Conservation (phyloP, 495 filamentous ascomycete species). For the Podospora bellae-mahoneyi region DNA sequence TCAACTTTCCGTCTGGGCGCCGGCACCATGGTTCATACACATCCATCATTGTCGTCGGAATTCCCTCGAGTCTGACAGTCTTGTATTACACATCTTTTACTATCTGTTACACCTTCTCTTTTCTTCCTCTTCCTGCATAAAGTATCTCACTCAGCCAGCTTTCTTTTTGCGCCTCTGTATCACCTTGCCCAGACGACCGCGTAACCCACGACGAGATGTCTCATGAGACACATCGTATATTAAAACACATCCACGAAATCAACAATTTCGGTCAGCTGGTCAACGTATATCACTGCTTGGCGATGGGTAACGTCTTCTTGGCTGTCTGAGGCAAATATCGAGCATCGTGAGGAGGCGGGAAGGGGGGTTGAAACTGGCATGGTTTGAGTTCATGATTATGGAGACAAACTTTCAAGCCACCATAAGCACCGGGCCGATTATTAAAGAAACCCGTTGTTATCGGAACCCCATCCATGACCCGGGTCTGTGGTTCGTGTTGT, state of each 20-base stretch:
- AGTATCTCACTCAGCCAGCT: neutral
- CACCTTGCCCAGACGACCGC: neutral
- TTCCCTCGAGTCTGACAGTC: neutral
- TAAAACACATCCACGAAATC: neutral
- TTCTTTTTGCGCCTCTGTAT: neutral
- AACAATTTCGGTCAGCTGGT: neutral
- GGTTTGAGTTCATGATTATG: neutral
- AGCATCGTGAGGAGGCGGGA: neutral
- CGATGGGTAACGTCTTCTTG: neutral
- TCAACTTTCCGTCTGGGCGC: neutral
- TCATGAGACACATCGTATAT: neutral
- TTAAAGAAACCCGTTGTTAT: neutral
- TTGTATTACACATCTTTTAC: neutral
- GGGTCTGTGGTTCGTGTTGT: neutral
- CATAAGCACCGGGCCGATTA: neutral
- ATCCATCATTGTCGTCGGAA: neutral
- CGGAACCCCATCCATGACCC: neutral
- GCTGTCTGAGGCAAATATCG: neutral
- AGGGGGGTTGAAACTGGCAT: neutral
- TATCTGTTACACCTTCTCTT: neutral
- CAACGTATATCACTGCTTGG: neutral
- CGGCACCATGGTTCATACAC: conserved; percentile 4
- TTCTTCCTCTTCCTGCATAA: neutral
- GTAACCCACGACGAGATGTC: neutral
- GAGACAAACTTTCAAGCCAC: neutral